Evolutionary conservation across 805 yeast species (phyloP), one percentile per base, ranked within the genome.

Genomic region (Metschnikowia reukaufii): DNA sequence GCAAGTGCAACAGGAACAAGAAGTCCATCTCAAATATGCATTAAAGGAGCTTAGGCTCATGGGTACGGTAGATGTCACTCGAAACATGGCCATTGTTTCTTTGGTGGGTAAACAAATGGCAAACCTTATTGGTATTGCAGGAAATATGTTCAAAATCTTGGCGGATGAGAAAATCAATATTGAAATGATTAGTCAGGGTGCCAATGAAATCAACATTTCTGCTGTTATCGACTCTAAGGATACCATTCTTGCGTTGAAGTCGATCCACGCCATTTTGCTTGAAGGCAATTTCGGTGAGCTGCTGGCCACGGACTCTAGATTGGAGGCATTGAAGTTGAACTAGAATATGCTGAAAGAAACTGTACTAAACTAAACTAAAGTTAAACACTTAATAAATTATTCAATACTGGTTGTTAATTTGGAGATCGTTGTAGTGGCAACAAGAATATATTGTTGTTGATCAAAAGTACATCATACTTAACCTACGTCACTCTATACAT

Each of bases 111-210:
- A 88, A 62, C 96, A 92, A 65, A 92, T 94, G 98, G 90, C 90
- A 63, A 96, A 91, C 64, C 81, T 86, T 64, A 88, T 94, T 50
- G 99, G 99, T 62, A 91, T 89, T 63, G 99, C 99, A 0, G 97
- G 97, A 39, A 84, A 89, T 56, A 92, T 92, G 96, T 94, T 94
- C 73, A 83, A 90, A 58, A 88, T 95, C 1, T 74, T 94, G 56
- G 97, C 98, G 6, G 91, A 88, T 61, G 95, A 92, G 60, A 79
- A 81, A 38, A 86, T 94, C 63, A 94, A 94, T 69, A 89, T 94
- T 58, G 99, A 94, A 68, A 94, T 94, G 99, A 94, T 94, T 68
- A 81, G 90, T 48, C 99, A 94, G 76, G 99, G 99, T 59, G 97
- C 98, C 16, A 92, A 92, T 62, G 99, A 94, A 70, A 94, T 94